Evolutionary conservation across 371 early-diverging fungal genomes (phyloP).

Genomic region (Lichtheimia ramosa): DNA sequence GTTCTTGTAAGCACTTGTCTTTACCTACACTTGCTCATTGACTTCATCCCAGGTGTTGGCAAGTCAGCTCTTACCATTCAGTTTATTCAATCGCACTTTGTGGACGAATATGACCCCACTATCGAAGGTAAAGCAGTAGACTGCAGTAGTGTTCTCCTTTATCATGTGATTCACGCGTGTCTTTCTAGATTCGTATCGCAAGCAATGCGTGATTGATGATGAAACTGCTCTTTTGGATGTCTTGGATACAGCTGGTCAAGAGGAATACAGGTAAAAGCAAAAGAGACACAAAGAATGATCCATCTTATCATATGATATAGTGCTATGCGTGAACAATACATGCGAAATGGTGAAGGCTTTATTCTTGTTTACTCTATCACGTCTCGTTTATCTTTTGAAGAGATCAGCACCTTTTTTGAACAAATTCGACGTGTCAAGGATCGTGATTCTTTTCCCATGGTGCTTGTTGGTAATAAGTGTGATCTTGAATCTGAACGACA

Average conservation of each 20-base stretch:
- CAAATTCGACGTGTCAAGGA: constrained; percentile 78
- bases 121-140: constrained; percentile 65
- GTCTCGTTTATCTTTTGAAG: constrained; percentile 62
- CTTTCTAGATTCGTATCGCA: constrained; percentile 71
- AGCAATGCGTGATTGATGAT: constrained; percentile 71
- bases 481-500: constrained; percentile 82
- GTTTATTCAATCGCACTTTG: constrained; percentile 88
- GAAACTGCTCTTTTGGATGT: constrained; percentile 74
- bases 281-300: background rate
- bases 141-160: background rate
- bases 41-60: constrained; percentile 57
- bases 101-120: constrained; percentile 93
- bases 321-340: constrained; percentile 82
- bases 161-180: background rate
- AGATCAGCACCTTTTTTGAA: constrained; percentile 60
- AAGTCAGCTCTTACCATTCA: constrained; percentile 90
- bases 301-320: constrained; percentile 19
- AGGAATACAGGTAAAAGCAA: constrained; percentile 72
- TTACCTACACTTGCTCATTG: background rate
- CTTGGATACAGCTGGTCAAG: constrained; percentile 85
- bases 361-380: constrained; percentile 62
- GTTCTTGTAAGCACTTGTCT: no score
- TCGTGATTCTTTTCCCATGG: constrained; percentile 74
- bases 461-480: constrained; percentile 87
- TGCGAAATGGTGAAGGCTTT: constrained; percentile 67